These are phyloP conservation scores for Paramecium bursaria DNA, from an alignment of 73 alveolate species.

Conservation along the genomic window DNA sequence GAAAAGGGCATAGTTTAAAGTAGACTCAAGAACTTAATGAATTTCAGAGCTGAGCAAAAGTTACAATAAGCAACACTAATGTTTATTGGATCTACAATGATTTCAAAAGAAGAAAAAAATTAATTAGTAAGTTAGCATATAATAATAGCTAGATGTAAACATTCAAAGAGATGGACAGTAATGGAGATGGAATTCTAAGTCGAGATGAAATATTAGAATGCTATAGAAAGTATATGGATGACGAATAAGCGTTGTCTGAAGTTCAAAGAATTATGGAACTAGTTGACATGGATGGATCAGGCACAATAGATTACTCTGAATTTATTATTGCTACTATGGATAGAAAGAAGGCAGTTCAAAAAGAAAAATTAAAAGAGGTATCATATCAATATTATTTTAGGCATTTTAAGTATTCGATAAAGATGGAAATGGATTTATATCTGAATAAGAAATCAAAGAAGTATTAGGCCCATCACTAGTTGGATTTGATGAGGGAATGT, in stretches of 20 bases:
- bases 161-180: slow-evolving; percentile 67
- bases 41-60: slow-evolving; percentile 69
- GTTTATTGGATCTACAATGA: slow-evolving; percentile 62
- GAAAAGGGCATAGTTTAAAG: slow-evolving; percentile 55
- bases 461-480: slow-evolving; percentile 62
- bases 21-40: slow-evolving; percentile 49
- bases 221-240: slow-evolving; percentile 74
- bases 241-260: slow-evolving; percentile 71
- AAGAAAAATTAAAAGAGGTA: slow-evolving; percentile 66
- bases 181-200: slow-evolving; percentile 82
- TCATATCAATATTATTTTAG: slow-evolving; percentile 15
- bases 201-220: slow-evolving; percentile 77
- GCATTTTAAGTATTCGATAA: slow-evolving; percentile 68
- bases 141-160: slow-evolving; percentile 48
- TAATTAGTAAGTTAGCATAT: slow-evolving; percentile 42
- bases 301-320: slow-evolving; percentile 79
- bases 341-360: slow-evolving; percentile 70
- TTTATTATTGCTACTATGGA: slow-evolving; percentile 76
- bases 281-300: slow-evolving; percentile 79
- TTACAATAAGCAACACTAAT: slow-evolving; percentile 63
- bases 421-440: slow-evolving; percentile 74
- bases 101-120: slow-evolving; percentile 68
- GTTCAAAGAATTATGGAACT: slow-evolving; percentile 77
- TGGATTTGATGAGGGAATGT: slow-evolving; percentile 70
- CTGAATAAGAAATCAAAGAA: slow-evolving; percentile 65